A percentile compares a stretch with the other conserved stretches of the same genome.
These are phyloP conservation scores for Clarireedia paspali DNA, from an alignment of 2,329 filamentous ascomycete genomes.

Conservation along the genomic window DNA sequence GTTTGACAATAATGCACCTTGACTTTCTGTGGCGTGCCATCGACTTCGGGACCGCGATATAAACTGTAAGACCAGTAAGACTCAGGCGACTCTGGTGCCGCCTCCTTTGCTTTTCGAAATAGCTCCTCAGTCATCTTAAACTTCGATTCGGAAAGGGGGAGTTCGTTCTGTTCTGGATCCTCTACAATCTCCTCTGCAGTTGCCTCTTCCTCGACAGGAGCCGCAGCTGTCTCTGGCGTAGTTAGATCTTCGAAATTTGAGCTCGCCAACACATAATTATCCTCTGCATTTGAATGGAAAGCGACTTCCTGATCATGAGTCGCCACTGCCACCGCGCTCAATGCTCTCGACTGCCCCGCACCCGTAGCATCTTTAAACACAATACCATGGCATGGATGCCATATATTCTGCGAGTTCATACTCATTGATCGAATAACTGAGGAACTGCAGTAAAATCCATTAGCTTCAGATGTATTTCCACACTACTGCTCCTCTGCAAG, in stretches of 20 bases:
- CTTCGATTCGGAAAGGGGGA: constrained; percentile 33
- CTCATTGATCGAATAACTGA: constrained; percentile 3
- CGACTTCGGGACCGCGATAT: constrained; percentile 47
- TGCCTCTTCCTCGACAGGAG: background rate
- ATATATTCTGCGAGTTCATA: constrained; percentile 23
- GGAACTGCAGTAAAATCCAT: background rate
- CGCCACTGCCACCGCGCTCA: constrained; percentile 16
- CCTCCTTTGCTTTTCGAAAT: constrained; percentile 42
- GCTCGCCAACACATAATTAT: constrained; percentile 17
- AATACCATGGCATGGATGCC: constrained; percentile 34
- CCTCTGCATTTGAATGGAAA: constrained; percentile 17
- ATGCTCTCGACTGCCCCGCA: constrained; percentile 10
- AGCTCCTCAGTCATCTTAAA: constrained; percentile 41
- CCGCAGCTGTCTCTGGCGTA: background rate
- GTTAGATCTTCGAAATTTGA: background rate
- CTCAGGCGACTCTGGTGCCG: constrained; percentile 34
- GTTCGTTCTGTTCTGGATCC: constrained; percentile 23
- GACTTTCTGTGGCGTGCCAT: constrained; percentile 42
- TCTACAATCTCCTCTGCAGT: constrained; percentile 6
- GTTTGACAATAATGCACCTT: constrained; percentile 72
- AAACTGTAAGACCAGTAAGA: constrained; percentile 64
- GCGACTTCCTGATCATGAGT: constrained; percentile 14
- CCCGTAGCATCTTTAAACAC: constrained; percentile 27
- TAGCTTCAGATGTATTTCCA: background rate
- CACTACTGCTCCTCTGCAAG: background rate